Evolutionary conservation across 768 basidiomycete genomes (phyloP).

Genomic region (Phylloporus sp.): DNA sequence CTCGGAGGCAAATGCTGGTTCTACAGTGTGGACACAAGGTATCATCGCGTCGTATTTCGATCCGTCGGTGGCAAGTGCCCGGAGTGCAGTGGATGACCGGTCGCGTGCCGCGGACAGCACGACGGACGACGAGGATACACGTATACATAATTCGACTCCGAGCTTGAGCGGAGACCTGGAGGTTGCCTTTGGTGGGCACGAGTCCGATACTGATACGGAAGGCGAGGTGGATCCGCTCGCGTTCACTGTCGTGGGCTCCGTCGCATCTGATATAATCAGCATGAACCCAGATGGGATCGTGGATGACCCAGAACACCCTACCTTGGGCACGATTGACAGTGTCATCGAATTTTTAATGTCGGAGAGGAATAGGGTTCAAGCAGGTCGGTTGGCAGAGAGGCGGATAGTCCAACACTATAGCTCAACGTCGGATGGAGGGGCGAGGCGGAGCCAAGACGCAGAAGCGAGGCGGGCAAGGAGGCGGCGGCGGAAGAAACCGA

Average conservation of each 20-base stretch:
- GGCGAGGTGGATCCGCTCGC: constrained; percentile 30
- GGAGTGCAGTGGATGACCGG: constrained; percentile 24
- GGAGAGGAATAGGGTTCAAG: constrained; percentile 59
- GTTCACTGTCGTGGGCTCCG: constrained; percentile 26
- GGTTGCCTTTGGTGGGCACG: constrained; percentile 9
- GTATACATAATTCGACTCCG: background rate
- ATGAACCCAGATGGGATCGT: constrained; percentile 23
- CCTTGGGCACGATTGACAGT: constrained; percentile 68
- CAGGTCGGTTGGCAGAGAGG: constrained; percentile 31
- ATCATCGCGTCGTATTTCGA: constrained; percentile 57
- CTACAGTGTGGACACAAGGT: constrained; percentile 64
- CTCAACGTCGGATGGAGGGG: constrained; percentile 35
- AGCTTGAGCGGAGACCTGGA: constrained; percentile 4
- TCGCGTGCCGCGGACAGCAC: constrained; percentile 23
- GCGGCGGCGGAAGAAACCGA: constrained; percentile 36
- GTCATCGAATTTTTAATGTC: constrained; percentile 73
- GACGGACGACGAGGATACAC: constrained; percentile 14
- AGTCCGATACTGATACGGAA: constrained; percentile 37
- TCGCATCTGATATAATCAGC: constrained; percentile 19
- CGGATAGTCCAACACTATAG: constrained; percentile 27
- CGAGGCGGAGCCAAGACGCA: constrained; percentile 37
- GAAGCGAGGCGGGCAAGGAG: constrained; percentile 38
- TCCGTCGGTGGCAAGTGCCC: constrained; percentile 27
- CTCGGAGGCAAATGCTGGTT: constrained; percentile 43
- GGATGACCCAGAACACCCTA: constrained; percentile 47